Base-by-base conservation (phyloP, 192 early-diverging fungal species). In the Coemansia sp. region DNA sequence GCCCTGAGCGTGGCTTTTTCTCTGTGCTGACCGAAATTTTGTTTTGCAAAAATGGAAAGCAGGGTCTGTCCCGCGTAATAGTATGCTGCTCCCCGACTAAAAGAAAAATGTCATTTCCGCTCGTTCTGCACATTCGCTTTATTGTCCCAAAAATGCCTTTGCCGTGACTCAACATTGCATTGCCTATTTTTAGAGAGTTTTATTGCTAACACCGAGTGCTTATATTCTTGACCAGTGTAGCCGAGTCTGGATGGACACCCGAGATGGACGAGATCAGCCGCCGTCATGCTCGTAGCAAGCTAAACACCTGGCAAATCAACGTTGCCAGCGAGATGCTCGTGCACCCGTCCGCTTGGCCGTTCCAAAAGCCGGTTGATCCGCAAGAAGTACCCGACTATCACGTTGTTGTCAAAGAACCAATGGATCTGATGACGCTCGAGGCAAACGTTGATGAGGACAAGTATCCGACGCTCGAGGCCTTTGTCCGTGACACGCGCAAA, bases 331-430 rank as follows among this genome's bases (percentile, higher is more conserved):
- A 93, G 60, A 84, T 96, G 67, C 73, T 87, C 62, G 87, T 86
- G 5, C 90, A 96, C 75, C 72, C 85, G 0, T 82, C 86, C 22
- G 85, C 94, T 7, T 98, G 96, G 96, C 95, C 97, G 6, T 99
- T 99, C 73, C 85, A 85, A 62, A 87, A 92, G 39, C 94, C 96
- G 9, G 97, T 99, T 9, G 88, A 93, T 45, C 73, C 83, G 3
- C 83, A 90, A 23, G 91, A 93, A 27, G 96, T 99, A 1, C 86
- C 92, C 2, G 95, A 98, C 71, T 99, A 99, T 69, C 96, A 98
- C 63, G 83, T 88, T 6, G 91, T 98, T 32, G 95, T 99, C 73
- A 96, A 89, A 56, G 88, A 98, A 53, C 97, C 97, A 7, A 99
- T 99, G 96, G 79, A 98, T 71, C 72, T 98, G 24, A 85, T 85